A percentile compares a stretch with the other conserved stretches of the same genome.
Conservation (phyloP, 129 eudicot species). For the Sambucus nigra region DNA sequence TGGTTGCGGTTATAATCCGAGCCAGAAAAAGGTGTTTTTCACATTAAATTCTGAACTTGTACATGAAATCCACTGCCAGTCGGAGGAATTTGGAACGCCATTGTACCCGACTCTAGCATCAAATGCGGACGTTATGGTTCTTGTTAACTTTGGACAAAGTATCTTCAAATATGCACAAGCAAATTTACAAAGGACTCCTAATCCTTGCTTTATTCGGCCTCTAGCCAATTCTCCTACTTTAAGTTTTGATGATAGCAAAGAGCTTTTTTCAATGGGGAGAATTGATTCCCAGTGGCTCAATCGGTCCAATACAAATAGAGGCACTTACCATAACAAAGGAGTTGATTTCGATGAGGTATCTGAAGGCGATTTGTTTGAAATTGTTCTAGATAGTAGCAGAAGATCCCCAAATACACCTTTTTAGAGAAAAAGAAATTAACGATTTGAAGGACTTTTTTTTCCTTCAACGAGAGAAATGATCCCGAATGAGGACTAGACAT, state of each 20-base stretch:
- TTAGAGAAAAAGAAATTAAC: background rate
- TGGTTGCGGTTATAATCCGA: conserved; percentile 88
- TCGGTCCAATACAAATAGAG: conserved; percentile 29
- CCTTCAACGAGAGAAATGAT: background rate
- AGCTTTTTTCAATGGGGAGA: conserved; percentile 89
- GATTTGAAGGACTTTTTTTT: background rate
- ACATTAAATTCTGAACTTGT: conserved; percentile 65
- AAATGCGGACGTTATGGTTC: conserved; percentile 33
- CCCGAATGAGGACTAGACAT: background rate
- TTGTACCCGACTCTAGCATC: conserved; percentile 73
- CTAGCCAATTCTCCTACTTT: conserved; percentile 34
- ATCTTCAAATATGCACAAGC: conserved; percentile 53
- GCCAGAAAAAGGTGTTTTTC: conserved; percentile 62
- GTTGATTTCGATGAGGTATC: conserved; percentile 53
- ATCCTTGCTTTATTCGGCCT: conserved; percentile 79
- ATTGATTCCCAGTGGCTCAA: conserved; percentile 71
- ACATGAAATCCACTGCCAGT: conserved; percentile 70
- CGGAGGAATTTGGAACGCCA: conserved; percentile 64
- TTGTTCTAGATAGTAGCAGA: conserved; percentile 52
- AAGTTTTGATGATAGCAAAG: conserved; percentile 80
- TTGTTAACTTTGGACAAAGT: conserved; percentile 83
- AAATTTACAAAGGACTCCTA: conserved; percentile 65
- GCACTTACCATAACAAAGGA: conserved; percentile 25
- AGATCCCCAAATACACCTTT: conserved; percentile 39
- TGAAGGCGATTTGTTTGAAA: conserved; percentile 78